A percentile compares a stretch with the other conserved stretches of the same genome.
Conservation (phyloP, 176 grass and related monocot genomes). For the Oryza glaberrima region DNA sequence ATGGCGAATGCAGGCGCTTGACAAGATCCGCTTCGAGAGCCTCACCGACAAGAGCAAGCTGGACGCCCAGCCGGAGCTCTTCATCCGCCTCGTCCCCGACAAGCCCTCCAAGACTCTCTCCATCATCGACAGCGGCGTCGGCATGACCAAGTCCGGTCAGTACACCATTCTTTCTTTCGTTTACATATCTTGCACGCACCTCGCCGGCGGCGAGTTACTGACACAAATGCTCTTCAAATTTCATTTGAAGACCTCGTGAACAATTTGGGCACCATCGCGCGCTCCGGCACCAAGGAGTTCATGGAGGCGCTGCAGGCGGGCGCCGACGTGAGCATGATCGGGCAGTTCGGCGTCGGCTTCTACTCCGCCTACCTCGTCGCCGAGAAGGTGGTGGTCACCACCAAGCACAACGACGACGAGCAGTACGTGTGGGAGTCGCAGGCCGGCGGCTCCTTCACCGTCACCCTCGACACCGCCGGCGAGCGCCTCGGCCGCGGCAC, state of each 20-base stretch:
- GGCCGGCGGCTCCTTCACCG: conserved; percentile 64
- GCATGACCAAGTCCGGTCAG: conserved; percentile 60
- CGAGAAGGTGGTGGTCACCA: conserved; percentile 66
- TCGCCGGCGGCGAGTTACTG: too few relatives aligned
- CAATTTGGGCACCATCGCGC: conserved; percentile 73
- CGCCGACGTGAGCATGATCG: conserved; percentile 68
- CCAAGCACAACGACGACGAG: conserved; percentile 84
- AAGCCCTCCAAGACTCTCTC: conserved; percentile 62
- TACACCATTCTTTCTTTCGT: too few relatives aligned
- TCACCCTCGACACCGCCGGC: conserved; percentile 46
- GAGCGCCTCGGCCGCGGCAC: conserved; percentile 66
- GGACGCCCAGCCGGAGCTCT: conserved; percentile 59
- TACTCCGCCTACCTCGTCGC: conserved; percentile 70
- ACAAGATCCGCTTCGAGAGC: conserved; percentile 66
- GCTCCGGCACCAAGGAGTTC: conserved; percentile 65
- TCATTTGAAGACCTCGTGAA: conserved; percentile 37
- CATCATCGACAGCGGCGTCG: conserved; percentile 66
- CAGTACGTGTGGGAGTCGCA: conserved; percentile 78
- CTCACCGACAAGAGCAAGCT: conserved; percentile 71
- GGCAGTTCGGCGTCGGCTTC: conserved; percentile 71
- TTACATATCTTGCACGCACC: too few relatives aligned
- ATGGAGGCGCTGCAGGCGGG: conserved; percentile 65
- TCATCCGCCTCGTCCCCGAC: conserved; percentile 55
- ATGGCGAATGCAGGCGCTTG: conserved; percentile 41
- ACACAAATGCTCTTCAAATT: too few relatives aligned